These are phyloP conservation scores for Mycocentrospora acerina DNA, from an alignment of 2,329 filamentous ascomycete genomes.

Conservation along the genomic window DNA sequence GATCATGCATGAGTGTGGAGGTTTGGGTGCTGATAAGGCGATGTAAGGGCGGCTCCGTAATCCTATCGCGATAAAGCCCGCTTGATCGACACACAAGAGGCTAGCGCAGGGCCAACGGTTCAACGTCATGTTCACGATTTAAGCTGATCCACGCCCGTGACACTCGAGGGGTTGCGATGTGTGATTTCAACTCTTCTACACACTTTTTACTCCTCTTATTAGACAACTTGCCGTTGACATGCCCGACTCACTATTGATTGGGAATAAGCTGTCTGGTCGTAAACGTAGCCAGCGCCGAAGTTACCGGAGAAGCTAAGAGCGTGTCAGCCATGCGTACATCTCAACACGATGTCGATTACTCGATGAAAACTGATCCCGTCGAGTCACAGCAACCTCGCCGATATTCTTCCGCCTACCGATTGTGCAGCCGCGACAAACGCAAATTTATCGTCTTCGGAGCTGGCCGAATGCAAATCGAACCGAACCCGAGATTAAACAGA, in stretches of 20 bases:
- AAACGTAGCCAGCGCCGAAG: slow-evolving; percentile 18
- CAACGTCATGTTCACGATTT: slow-evolving; percentile 19
- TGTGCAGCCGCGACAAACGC: slow-evolving; percentile 12
- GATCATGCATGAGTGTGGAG: too few species aligned
- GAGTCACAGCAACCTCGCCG: slow-evolving; percentile 33
- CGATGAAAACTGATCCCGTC: slow-evolving; percentile 32
- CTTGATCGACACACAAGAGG: slow-evolving; percentile 14
- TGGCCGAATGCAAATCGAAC: slow-evolving; percentile 17
- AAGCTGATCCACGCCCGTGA: too few species aligned
- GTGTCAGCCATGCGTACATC: slow-evolving; percentile 29
- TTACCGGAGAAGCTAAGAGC: slow-evolving; percentile 23
- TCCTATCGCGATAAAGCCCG: slow-evolving; percentile 25
- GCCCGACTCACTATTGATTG: background rate
- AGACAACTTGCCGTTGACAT: background rate
- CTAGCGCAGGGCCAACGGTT: slow-evolving; percentile 33
- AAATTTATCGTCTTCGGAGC: slow-evolving; percentile 22
- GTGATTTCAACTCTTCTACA: too few species aligned
- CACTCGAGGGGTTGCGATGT: too few species aligned
- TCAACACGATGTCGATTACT: slow-evolving; percentile 34
- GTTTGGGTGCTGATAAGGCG: slow-evolving; percentile 24
- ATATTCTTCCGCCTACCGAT: slow-evolving; percentile 12
- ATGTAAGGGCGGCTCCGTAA: slow-evolving; percentile 8
- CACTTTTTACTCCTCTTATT: too few species aligned
- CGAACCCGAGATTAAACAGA: too few species aligned
- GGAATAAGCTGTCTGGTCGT: too few species aligned